These are phyloP conservation scores for Backusella circina DNA, from an alignment of 192 early-diverging fungal genomes.

Conservation along the genomic window DNA sequence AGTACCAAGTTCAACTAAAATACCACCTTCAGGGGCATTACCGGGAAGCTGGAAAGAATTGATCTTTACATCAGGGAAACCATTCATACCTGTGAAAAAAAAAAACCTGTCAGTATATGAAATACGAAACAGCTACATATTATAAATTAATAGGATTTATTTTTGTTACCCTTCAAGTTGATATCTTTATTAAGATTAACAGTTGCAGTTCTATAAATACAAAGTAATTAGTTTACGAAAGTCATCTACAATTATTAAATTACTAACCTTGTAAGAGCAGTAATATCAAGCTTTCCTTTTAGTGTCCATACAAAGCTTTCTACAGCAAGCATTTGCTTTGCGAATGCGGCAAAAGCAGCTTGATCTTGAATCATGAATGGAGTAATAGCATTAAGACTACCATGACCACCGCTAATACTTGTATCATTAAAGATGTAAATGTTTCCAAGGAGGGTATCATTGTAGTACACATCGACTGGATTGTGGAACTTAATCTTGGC, in stretches of 20 bases:
- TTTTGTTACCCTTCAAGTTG: conserved; percentile 34
- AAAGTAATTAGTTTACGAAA: conserved; percentile 32
- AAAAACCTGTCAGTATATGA: neutral
- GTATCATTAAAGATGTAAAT: conserved; percentile 33
- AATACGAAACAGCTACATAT: neutral
- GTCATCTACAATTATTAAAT: conserved; percentile 21
- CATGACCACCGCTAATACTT: conserved; percentile 43
- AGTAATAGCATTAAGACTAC: conserved; percentile 24
- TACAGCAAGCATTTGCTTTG: conserved; percentile 43
- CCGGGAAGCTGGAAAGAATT: conserved; percentile 47
- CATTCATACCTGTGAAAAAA: conserved; percentile 46
- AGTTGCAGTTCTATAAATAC: conserved; percentile 36
- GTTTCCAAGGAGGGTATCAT: conserved; percentile 37
- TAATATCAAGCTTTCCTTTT: conserved; percentile 37
- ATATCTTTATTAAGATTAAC: conserved; percentile 47
- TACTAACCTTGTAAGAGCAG: conserved; percentile 33
- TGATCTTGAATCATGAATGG: conserved; percentile 40
- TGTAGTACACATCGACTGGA: conserved; percentile 46
- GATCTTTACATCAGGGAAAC: conserved; percentile 47
- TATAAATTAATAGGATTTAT: neutral
- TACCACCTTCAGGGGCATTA: conserved; percentile 50
- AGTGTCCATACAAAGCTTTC: conserved; percentile 46
- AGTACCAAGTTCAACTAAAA: conserved; percentile 47
- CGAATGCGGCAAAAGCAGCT: conserved; percentile 41
- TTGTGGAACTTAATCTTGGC: conserved; percentile 46